Conservation (phyloP, 345 rosid genomes). For the Lepidium didymum region DNA sequence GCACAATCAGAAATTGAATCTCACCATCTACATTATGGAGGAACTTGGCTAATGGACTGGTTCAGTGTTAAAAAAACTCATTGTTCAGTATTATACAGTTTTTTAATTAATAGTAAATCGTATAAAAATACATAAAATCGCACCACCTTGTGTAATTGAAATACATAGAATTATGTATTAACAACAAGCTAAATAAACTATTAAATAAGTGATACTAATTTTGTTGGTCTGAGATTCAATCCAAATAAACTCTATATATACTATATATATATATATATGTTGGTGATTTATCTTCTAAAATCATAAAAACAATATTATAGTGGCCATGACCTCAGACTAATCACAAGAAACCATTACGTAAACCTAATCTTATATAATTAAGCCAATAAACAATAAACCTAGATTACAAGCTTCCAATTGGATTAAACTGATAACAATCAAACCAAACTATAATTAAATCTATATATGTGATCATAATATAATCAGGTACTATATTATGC, state of each 20-base stretch:
- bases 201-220: background rate
- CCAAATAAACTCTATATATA: background rate
- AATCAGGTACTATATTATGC: no score
- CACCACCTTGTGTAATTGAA: no score
- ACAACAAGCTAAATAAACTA: no score
- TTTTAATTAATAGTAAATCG: background rate
- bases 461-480: background rate
- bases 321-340: background rate
- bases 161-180: no score
- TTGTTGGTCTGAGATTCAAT: background rate
- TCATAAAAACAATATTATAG: background rate
- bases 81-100: background rate
- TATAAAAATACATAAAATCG: background rate
- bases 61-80: no score
- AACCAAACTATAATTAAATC: background rate
- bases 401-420: background rate
- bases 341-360: background rate
- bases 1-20: no score
- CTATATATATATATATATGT: background rate
- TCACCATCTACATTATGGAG: no score
- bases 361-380: background rate
- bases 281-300: background rate
- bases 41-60: no score
- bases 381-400: background rate
- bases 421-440: background rate